Base-by-base conservation (phyloP, 176 grass and related monocot genomes). In the Saccharum spontaneum region DNA sequence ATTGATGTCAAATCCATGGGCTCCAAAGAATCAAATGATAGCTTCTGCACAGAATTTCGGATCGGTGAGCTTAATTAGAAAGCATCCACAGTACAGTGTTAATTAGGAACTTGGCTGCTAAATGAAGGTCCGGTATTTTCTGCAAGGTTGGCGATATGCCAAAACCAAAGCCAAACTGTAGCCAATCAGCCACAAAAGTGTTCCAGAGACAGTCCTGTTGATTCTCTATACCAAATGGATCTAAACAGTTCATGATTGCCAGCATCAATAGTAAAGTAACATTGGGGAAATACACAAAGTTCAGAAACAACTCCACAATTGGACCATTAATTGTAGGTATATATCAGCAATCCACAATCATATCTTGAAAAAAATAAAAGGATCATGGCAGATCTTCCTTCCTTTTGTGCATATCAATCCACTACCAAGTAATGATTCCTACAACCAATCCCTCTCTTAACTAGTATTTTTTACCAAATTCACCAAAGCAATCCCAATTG, bases 311-410 rank as follows among this genome's bases (percentile, higher is more conserved):
- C 28, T 69, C 20, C 62, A 62, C 0, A 28, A 26, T 80, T 22
- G 45, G 16, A 8, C 79, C 73, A 86, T 59, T 31, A 55, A 74
- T 60, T 69, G 60, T 72, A 49, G 45, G 17, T 38, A 68, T 79
- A 61, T 60, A 83, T 84, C 39, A 84, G 45, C 2, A 74, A 40
- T 24, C 8, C 1, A 63, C 41, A 12, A 64, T 8, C 16, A 52
- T 11, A 28, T 49, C 18, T 39, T 40, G 9, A 75, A n/a, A 10
- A 76, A 76, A 30, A 75, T 28, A 28, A 63, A 67, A 43, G 23
- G 64, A 83, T 79, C 17, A 70, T 80, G 17, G 17, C 10, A 76
- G n/a, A 44, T 68, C 71, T 80, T 34, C 39, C 71, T 80, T 84
- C 54, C 69, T 61, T 83, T 73, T 0, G 7, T 40, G 37, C 46